Conservation (phyloP, 192 early-diverging fungal genomes). For the Coemansia sp. region DNA sequence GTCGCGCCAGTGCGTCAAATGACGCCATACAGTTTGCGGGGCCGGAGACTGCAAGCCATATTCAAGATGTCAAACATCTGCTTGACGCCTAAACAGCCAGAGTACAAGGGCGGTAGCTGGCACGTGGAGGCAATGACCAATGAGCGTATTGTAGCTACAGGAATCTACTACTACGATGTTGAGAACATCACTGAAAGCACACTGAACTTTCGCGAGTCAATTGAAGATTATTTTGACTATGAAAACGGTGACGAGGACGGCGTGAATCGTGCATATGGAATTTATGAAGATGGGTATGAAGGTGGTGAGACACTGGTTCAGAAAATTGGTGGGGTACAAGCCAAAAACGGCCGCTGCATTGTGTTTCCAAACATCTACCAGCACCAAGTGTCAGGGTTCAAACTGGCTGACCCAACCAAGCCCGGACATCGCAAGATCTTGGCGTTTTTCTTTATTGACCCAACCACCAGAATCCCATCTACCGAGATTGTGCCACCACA, state of each 20-base stretch:
- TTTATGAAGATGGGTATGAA: conserved; percentile 25
- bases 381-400: conserved; percentile 65
- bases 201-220: conserved; percentile 57
- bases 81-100: conserved; percentile 65
- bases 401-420: conserved; percentile 59
- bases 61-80: conserved; percentile 71
- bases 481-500: conserved; percentile 67
- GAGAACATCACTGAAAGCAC: conserved; percentile 66
- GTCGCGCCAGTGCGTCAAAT: conserved; percentile 22
- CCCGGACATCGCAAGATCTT: conserved; percentile 70
- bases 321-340: conserved; percentile 48
- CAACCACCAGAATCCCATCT: conserved; percentile 53
- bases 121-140: conserved; percentile 71
- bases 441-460: conserved; percentile 71
- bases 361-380: conserved; percentile 75
- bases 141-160: conserved; percentile 72
- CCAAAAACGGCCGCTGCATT: conserved; percentile 60
- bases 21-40: conserved; percentile 35
- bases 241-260: conserved; percentile 12
- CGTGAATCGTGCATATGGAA: conserved; percentile 41
- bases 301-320: conserved; percentile 35
- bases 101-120: conserved; percentile 62
- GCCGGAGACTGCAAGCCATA: conserved; percentile 60
- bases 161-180: conserved; percentile 70
- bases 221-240: conserved; percentile 14